Percentiles rank a stretch among this genome's conserved stretches.
Conservation (phyloP, 306 rosid genomes). For the Malus sieversii region DNA sequence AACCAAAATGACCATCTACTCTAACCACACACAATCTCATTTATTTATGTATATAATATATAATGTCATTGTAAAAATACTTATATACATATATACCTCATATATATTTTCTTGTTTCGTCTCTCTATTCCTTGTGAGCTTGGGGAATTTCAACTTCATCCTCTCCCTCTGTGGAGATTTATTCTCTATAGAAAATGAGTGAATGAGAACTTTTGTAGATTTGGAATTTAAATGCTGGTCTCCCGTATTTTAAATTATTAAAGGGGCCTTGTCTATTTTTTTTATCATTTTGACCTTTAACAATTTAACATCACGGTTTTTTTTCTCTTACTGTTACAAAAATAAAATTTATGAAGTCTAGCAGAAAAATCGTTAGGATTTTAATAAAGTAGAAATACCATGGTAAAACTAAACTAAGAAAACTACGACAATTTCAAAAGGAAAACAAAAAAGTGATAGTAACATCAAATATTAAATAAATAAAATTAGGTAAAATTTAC, state of each 20-base stretch:
- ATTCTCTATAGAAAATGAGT: neutral
- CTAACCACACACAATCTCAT: constrained; percentile 28
- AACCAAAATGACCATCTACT: constrained; percentile 9
- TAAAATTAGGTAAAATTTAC: too few relatives aligned
- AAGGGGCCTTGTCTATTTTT: neutral
- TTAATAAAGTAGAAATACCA: too few relatives aligned
- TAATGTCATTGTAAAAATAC: neutral
- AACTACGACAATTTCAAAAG: too few relatives aligned
- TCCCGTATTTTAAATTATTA: neutral
- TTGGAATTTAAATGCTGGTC: neutral
- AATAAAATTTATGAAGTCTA: too few relatives aligned
- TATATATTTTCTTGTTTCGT: neutral
- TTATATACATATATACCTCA: neutral
- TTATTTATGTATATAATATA: constrained; percentile 7
- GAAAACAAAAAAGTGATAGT: too few relatives aligned
- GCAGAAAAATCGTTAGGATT: too few relatives aligned
- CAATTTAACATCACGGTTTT: neutral
- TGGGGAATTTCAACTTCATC: neutral
- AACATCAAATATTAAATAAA: too few relatives aligned
- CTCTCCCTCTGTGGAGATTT: neutral
- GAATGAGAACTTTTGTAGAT: neutral
- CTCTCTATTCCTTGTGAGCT: neutral
- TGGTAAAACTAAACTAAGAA: too few relatives aligned
- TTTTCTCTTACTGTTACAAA: too few relatives aligned
- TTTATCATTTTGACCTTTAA: neutral